These are phyloP conservation scores for Candida anglica DNA, from an alignment of 805 yeast genomes.

Conservation along the genomic window DNA sequence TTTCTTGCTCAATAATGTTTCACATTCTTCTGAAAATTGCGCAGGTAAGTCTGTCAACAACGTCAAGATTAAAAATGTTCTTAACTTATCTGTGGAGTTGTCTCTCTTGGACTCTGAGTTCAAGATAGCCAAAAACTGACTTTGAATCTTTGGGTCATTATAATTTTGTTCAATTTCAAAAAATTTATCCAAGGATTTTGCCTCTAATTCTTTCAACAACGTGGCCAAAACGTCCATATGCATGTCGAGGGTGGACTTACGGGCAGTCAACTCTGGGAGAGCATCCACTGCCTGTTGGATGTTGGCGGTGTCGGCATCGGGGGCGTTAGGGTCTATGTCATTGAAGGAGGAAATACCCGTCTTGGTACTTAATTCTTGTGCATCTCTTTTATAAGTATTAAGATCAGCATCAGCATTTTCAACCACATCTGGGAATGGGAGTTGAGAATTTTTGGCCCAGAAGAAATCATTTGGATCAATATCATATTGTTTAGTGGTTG, in stretches of 20 bases:
- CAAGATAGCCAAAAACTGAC: constrained; percentile 57
- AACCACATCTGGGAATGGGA: constrained; percentile 98
- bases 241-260: constrained; percentile 86
- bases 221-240: constrained; percentile 94
- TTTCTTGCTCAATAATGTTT: constrained; percentile 49
- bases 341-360: constrained; percentile 70
- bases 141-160: constrained; percentile 54
- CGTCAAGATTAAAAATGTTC: constrained; percentile 82
- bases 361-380: constrained; percentile 75
- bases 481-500: constrained; percentile 63
- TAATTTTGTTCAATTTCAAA: constrained; percentile 91
- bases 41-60: constrained; percentile 41
- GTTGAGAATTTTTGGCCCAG: constrained; percentile 78
- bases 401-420: constrained; percentile 89
- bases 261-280: constrained; percentile 85
- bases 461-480: constrained; percentile 91
- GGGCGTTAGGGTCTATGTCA: constrained; percentile 59
- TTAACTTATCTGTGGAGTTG: constrained; percentile 71
- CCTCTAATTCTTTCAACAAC: constrained; percentile 75
- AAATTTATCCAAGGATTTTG: constrained; percentile 82
- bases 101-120: constrained; percentile 51
- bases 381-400: constrained; percentile 78
- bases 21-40: constrained; percentile 49
- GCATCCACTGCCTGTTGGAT: constrained; percentile 87
- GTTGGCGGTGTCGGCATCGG: constrained; percentile 55